These are phyloP conservation scores for Arthonia radiata DNA, from an alignment of 495 filamentous ascomycete species.

Conservation along the genomic window DNA sequence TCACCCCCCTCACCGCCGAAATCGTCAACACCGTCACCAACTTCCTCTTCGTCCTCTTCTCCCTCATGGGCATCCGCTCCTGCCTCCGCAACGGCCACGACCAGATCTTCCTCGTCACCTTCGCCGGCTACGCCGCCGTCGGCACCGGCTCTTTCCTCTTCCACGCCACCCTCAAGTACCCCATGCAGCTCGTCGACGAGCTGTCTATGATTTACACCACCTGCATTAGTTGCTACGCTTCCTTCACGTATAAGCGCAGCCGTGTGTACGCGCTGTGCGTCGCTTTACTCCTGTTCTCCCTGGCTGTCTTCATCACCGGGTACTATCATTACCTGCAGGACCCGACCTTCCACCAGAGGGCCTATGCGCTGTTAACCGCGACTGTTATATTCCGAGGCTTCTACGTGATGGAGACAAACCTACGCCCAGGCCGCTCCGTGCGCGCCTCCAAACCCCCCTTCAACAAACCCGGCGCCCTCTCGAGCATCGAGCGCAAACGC, in stretches of 20 bases:
- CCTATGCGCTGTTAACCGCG: conserved; percentile 59
- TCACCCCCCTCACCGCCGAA: conserved; percentile 32
- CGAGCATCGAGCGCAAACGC: conserved; percentile 8
- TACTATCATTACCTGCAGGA: conserved; percentile 91
- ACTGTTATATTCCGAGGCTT: conserved; percentile 57
- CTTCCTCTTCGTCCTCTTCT: conserved; percentile 48
- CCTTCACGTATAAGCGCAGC: conserved; percentile 50
- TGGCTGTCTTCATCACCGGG: conserved; percentile 61
- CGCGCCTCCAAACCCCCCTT: conserved; percentile 2
- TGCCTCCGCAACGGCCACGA: conserved; percentile 48
- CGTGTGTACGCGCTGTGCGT: conserved; percentile 27
- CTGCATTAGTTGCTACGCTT: conserved; percentile 74
- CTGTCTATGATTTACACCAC: conserved; percentile 96
- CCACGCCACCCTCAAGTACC: conserved; percentile 68
- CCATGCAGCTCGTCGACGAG: conserved; percentile 94
- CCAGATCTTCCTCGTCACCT: conserved; percentile 43
- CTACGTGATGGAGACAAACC: conserved; percentile 66
- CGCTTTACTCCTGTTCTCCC: conserved; percentile 29
- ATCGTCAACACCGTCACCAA: conserved; percentile 61
- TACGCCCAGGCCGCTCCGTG: conserved; percentile 33
- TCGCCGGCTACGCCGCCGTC: conserved; percentile 52
- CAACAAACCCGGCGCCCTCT: conserved; percentile 5
- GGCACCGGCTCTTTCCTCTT: conserved; percentile 63
- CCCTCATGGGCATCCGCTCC: conserved; percentile 43
- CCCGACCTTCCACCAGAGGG: conserved; percentile 76